phyloP scores from a whole-genome alignment of 169 alveolate species.

The Cryptosporidium andersoni region DNA sequence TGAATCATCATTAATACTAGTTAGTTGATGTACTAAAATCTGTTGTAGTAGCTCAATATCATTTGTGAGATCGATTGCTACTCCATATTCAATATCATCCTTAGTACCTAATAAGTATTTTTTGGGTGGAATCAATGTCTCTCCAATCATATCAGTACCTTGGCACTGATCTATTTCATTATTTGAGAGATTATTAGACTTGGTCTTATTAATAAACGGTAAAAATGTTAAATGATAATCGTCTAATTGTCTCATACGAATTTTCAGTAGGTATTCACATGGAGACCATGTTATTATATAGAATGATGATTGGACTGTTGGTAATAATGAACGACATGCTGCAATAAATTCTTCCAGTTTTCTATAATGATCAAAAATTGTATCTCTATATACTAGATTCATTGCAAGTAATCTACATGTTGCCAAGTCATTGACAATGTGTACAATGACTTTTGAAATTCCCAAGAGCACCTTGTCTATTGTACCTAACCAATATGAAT shows the following conservation, averaged over 20 bases:
- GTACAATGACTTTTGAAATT: slow-evolving; percentile 62
- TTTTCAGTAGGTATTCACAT: slow-evolving; percentile 15
- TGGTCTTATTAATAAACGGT: slow-evolving; percentile 27
- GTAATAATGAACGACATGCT: slow-evolving; percentile 57
- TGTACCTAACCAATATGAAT: slow-evolving; percentile 79
- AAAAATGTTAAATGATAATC: slow-evolving; percentile 52
- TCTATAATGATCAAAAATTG: slow-evolving; percentile 57
- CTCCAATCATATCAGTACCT: neutral
- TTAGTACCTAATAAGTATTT: neutral
- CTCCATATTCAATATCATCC: slow-evolving; percentile 20
- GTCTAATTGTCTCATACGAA: slow-evolving; percentile 62
- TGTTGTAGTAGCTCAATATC: slow-evolving; percentile 51
- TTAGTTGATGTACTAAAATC: slow-evolving; percentile 48
- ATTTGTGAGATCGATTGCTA: slow-evolving; percentile 55
- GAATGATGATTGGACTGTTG: slow-evolving; percentile 58
- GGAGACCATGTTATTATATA: slow-evolving; percentile 70
- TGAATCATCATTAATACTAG: slow-evolving; percentile 23
- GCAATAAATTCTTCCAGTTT: slow-evolving; percentile 66
- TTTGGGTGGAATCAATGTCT: neutral
- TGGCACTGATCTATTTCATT: neutral
- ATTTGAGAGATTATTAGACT: neutral
- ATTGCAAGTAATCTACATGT: slow-evolving; percentile 65
- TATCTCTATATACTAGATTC: slow-evolving; percentile 65
- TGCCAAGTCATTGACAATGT: slow-evolving; percentile 59
- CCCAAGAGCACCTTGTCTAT: slow-evolving; percentile 78